phyloP scores from a whole-genome alignment of 2,329 filamentous ascomycete genomes.

The Epichloe baconii region DNA sequence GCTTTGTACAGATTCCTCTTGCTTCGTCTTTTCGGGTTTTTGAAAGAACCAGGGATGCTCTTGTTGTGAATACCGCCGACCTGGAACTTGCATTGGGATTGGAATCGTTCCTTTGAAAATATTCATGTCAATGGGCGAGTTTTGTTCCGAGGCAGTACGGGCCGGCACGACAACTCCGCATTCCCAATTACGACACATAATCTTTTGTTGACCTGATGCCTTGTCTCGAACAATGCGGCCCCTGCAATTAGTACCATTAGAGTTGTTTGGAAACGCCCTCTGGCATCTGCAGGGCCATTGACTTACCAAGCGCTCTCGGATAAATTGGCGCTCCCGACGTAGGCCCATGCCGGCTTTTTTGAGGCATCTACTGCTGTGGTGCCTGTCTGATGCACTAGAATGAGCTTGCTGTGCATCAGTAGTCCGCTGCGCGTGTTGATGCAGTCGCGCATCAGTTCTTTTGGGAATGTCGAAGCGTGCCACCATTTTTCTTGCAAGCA shows the following conservation, averaged over 20 bases:
- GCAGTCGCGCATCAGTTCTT: constrained; percentile 59
- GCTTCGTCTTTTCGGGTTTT: constrained; percentile 11
- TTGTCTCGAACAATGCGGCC: constrained; percentile 64
- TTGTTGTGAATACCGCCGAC: constrained; percentile 30
- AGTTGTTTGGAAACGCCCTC: neutral
- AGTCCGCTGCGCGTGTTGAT: constrained; percentile 56
- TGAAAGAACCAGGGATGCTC: constrained; percentile 31
- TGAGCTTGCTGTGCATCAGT: constrained; percentile 79
- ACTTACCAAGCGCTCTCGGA: constrained; percentile 85
- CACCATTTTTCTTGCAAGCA: constrained; percentile 67
- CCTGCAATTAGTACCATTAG: constrained; percentile 32
- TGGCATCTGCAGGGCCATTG: neutral
- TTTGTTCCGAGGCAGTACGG: constrained; percentile 7
- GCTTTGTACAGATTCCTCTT: neutral
- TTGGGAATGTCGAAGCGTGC: constrained; percentile 56
- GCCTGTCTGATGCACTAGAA: constrained; percentile 32
- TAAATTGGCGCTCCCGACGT: constrained; percentile 82
- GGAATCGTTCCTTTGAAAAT: constrained; percentile 44
- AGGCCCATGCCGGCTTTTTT: constrained; percentile 50
- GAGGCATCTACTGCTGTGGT: neutral
- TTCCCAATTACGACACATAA: constrained; percentile 90
- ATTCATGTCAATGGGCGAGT: constrained; percentile 10
- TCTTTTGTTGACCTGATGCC: constrained; percentile 51
- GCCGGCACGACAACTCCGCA: constrained; percentile 73
- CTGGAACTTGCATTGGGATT: constrained; percentile 51